Conservation (phyloP, 139 green algal species). For the Picochlorum sp. region DNA sequence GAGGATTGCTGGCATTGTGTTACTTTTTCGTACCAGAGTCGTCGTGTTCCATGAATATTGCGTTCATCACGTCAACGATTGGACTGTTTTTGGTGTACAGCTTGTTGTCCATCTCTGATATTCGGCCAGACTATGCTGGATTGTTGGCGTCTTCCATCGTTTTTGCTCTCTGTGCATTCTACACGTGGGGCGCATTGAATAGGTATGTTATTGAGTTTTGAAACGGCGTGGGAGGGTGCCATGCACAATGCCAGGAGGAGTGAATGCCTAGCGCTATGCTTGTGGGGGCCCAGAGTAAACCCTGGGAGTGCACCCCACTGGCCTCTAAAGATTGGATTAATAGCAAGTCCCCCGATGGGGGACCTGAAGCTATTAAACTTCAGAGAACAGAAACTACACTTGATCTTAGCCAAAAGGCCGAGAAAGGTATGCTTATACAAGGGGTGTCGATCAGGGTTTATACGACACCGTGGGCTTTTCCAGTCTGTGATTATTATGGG, state of each 20-base stretch:
- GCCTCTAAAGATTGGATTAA: constrained; percentile 47
- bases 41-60: constrained; percentile 68
- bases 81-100: constrained; percentile 49
- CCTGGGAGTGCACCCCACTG: background rate
- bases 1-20: constrained; percentile 38
- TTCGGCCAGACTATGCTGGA: constrained; percentile 41
- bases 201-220: constrained; percentile 19
- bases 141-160: constrained; percentile 56
- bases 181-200: constrained; percentile 55
- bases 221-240: constrained; percentile 5
- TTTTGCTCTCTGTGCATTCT: constrained; percentile 58
- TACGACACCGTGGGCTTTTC: background rate
- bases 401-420: constrained; percentile 77
- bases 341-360: constrained; percentile 40
- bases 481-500: background rate
- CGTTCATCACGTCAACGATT: constrained; percentile 72
- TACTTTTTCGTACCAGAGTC: constrained; percentile 50
- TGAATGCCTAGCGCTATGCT: constrained; percentile 14
- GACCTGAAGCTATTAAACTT: constrained; percentile 58
- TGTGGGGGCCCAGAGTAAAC: constrained; percentile 1
- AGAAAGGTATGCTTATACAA: constrained; percentile 50
- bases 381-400: constrained; percentile 77
- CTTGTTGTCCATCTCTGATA: constrained; percentile 50
- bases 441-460: background rate
- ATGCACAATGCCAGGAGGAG: constrained; percentile 12